These are phyloP conservation scores for Chlamydomonas sp. DNA, from an alignment of 139 green algal genomes.

Conservation along the genomic window DNA sequence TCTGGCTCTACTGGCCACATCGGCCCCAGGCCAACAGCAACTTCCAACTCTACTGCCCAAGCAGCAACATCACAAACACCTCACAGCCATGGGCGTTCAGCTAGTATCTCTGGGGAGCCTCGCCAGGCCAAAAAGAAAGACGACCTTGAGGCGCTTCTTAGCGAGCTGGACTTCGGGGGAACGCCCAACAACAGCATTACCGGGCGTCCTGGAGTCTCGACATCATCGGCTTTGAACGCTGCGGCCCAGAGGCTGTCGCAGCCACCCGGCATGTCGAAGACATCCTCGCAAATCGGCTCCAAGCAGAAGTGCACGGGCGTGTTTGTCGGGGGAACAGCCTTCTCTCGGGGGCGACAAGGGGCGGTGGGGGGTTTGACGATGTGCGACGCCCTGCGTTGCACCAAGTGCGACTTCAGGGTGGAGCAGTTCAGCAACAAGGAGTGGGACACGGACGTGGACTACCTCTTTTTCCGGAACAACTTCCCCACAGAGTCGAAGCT, in stretches of 20 bases:
- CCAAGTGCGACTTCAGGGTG: slow-evolving; percentile 59
- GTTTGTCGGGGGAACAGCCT: slow-evolving; percentile 29
- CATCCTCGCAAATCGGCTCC: slow-evolving; percentile 5
- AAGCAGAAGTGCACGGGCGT: slow-evolving; percentile 48
- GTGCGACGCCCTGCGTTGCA: slow-evolving; percentile 53
- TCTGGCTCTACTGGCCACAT: background rate
- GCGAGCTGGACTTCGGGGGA: slow-evolving; percentile 32
- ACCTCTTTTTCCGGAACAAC: slow-evolving; percentile 58
- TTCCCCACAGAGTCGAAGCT: slow-evolving; percentile 48
- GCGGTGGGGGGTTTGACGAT: slow-evolving; percentile 27
- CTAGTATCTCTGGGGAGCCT: background rate
- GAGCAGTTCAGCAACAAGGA: slow-evolving; percentile 32
- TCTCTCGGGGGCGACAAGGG: slow-evolving; percentile 40
- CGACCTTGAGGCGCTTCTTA: slow-evolving; percentile 16
- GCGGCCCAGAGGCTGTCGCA: background rate
- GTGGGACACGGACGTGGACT: slow-evolving; percentile 46
- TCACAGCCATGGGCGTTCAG: background rate
- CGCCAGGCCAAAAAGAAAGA: background rate
- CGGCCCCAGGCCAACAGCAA: no score
- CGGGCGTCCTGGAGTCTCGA: background rate
- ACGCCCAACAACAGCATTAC: slow-evolving; percentile 33
- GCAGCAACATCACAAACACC: background rate
- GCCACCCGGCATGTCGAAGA: background rate
- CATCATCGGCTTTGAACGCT: background rate
- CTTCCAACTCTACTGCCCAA: background rate